Conservation (phyloP, 495 filamentous ascomycete genomes). For the Trichoderma erinaceum region DNA sequence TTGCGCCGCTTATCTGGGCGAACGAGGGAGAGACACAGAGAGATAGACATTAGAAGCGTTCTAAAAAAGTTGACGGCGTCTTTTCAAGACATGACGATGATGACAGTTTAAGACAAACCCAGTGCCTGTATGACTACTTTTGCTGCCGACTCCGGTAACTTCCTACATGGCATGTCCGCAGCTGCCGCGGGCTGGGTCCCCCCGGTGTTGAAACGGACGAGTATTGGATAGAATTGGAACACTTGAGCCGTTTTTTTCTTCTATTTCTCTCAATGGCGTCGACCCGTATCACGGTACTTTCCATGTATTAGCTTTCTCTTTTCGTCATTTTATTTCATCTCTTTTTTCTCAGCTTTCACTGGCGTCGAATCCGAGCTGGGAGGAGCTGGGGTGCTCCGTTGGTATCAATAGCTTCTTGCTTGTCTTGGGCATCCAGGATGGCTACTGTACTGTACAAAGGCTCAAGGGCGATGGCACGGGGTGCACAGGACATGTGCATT, state of each 20-base stretch:
- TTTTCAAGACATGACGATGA: constrained; percentile 2
- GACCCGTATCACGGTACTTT: background rate
- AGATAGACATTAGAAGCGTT: background rate
- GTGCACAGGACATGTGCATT: background rate
- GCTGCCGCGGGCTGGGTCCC: background rate
- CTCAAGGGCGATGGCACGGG: constrained; percentile 9
- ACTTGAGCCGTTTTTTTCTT: background rate
- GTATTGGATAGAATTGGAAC: background rate
- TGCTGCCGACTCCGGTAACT: constrained; percentile 10
- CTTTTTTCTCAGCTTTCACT: background rate
- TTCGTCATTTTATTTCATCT: background rate
- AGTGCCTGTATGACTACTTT: background rate
- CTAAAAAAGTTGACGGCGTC: constrained; percentile 1
- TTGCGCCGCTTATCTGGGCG: background rate
- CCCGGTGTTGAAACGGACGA: background rate
- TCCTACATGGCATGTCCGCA: background rate
- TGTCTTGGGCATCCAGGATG: background rate
- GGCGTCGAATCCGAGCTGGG: background rate
- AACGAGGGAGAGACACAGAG: background rate
- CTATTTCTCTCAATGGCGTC: background rate
- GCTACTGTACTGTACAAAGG: too few relatives aligned
- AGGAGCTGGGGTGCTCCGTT: background rate
- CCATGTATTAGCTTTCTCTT: background rate
- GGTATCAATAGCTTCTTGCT: background rate
- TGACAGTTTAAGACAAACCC: background rate